Percentiles rank a stretch among this genome's conserved stretches.
These are phyloP conservation scores for Vicia sativa DNA, from an alignment of 306 rosid species.

Conservation along the genomic window DNA sequence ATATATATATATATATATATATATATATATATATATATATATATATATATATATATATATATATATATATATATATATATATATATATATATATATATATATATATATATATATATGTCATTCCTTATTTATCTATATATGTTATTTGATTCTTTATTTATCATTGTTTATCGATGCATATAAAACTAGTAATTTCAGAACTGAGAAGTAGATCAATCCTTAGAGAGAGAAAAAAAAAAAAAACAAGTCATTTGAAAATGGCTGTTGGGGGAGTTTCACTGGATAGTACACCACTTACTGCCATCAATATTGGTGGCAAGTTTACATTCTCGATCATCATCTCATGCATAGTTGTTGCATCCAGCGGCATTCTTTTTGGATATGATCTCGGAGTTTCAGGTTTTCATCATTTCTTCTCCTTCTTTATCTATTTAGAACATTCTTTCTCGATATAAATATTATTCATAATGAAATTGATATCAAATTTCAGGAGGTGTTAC, in stretches of 20 bases:
- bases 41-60: too few species aligned
- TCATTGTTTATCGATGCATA: too few species aligned
- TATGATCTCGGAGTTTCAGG: slow-evolving; percentile 8
- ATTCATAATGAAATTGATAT: neutral
- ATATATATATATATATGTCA: too few species aligned
- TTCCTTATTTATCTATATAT: too few species aligned
- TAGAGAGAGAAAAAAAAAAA: neutral
- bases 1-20: too few species aligned
- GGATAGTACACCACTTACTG: neutral
- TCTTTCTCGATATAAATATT: too few species aligned
- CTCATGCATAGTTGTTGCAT: neutral
- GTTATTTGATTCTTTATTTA: too few species aligned
- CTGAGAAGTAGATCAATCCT: neutral
- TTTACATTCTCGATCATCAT: neutral
- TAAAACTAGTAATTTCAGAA: too few species aligned
- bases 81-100: too few species aligned
- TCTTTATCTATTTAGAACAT: neutral
- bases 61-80: too few species aligned
- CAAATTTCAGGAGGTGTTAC: slow-evolving; percentile 60
- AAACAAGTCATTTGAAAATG: neutral
- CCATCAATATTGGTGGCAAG: neutral
- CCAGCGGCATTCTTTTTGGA: slow-evolving; percentile 3
- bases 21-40: too few species aligned
- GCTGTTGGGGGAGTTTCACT: neutral
- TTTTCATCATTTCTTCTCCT: neutral